A percentile compares a stretch with the other conserved stretches of the same genome.
Conservation (phyloP, 1,284 basidiomycete genomes). For the Neolentinus lepideus region DNA sequence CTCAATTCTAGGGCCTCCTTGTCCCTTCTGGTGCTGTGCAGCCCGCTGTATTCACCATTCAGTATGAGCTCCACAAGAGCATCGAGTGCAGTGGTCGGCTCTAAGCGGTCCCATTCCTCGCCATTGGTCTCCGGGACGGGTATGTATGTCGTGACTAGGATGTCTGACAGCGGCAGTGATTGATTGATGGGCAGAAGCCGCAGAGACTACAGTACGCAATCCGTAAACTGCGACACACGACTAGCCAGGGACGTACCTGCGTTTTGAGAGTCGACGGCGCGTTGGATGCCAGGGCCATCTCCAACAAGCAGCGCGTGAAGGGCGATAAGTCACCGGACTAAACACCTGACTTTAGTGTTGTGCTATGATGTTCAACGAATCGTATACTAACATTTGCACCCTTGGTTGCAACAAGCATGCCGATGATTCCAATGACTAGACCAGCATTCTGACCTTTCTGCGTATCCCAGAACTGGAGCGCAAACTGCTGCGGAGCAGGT, state of each 20-base stretch:
- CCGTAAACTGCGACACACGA: background rate
- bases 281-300: slow-evolving; percentile 88
- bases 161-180: slow-evolving; percentile 52
- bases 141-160: slow-evolving; percentile 68
- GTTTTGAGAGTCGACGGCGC: slow-evolving; percentile 84
- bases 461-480: slow-evolving; percentile 93
- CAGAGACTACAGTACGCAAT: slow-evolving; percentile 41
- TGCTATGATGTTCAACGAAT: background rate
- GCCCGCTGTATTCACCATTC: slow-evolving; percentile 72
- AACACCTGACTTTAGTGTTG: background rate
- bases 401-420: slow-evolving; percentile 64
- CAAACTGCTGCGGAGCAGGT: slow-evolving; percentile 83
- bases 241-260: slow-evolving; percentile 40
- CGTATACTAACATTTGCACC: slow-evolving; percentile 52
- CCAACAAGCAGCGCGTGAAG: slow-evolving; percentile 79
- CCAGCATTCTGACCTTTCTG: slow-evolving; percentile 81
- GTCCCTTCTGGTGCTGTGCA: slow-evolving; percentile 43
- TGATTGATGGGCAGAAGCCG: slow-evolving; percentile 58
- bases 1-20: slow-evolving; percentile 63
- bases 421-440: slow-evolving; percentile 74
- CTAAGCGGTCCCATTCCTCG: slow-evolving; percentile 82
- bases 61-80: slow-evolving; percentile 65
- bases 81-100: slow-evolving; percentile 71
- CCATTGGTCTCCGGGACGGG: slow-evolving; percentile 79
- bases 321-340: slow-evolving; percentile 56